Conservation (phyloP, 2,329 filamentous ascomycete species). For the Fusarium nodosum region DNA sequence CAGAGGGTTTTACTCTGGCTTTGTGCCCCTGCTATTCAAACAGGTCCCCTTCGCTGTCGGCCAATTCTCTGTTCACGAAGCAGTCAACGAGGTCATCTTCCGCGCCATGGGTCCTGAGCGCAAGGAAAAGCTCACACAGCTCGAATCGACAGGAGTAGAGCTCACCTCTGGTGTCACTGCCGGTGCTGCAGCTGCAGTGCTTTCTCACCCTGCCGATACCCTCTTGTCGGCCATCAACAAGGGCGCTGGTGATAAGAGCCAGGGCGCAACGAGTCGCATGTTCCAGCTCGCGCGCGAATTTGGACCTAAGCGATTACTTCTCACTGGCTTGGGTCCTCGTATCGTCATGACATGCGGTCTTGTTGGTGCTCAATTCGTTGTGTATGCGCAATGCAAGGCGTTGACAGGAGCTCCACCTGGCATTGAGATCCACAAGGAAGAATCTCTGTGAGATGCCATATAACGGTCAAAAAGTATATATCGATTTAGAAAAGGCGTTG, state of each 20-base stretch:
- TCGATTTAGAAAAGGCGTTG: constrained; percentile 28
- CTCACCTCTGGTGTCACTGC: constrained; percentile 87
- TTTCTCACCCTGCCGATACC: constrained; percentile 89
- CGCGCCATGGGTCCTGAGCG: constrained; percentile 72
- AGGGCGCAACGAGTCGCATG: constrained; percentile 65
- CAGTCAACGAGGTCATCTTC: constrained; percentile 83
- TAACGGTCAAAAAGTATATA: constrained; percentile 1
- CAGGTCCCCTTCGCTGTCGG: constrained; percentile 94
- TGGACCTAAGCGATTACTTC: constrained; percentile 62
- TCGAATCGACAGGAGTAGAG: constrained; percentile 85
- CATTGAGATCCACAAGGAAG: constrained; percentile 68
- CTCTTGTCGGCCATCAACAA: constrained; percentile 69
- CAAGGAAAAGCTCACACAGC: constrained; percentile 77
- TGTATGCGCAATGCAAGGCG: constrained; percentile 68
- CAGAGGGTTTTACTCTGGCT: constrained; percentile 90
- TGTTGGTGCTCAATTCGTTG: constrained; percentile 67
- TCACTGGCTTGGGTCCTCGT: constrained; percentile 64
- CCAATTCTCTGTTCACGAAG: constrained; percentile 96
- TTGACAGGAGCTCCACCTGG: constrained; percentile 65
- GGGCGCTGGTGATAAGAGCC: constrained; percentile 63
- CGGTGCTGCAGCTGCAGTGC: constrained; percentile 87
- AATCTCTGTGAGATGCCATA: constrained; percentile 39
- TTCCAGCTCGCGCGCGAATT: constrained; percentile 66
- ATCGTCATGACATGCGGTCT: constrained; percentile 67
- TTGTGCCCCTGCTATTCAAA: constrained; percentile 87